Percentiles rank a stretch among this genome's conserved stretches.
Conservation (phyloP, 2,329 filamentous ascomycete genomes). For the Rutstroemia sp. region DNA sequence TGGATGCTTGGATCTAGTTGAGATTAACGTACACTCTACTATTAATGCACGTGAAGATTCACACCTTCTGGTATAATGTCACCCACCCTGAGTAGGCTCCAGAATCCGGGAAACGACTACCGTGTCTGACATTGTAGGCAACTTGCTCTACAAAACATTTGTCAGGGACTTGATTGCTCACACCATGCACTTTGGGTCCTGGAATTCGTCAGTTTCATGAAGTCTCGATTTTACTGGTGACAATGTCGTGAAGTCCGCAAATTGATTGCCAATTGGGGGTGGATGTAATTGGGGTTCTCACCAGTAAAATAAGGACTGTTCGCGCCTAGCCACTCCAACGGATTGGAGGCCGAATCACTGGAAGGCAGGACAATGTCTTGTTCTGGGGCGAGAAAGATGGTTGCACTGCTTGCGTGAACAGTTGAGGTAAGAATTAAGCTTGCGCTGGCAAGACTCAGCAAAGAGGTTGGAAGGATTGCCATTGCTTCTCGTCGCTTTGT, state of each 20-base stretch:
- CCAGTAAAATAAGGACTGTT: conserved; percentile 6
- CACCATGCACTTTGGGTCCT: conserved; percentile 41
- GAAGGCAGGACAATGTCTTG: neutral
- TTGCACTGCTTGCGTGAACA: neutral
- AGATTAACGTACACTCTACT: no score
- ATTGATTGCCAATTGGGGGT: no score
- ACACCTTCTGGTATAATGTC: neutral
- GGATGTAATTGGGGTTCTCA: neutral
- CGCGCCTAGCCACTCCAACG: neutral
- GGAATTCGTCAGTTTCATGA: neutral
- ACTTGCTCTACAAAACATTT: conserved; percentile 53
- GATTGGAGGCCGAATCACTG: neutral
- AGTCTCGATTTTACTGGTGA: no score
- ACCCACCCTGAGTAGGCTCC: conserved; percentile 53
- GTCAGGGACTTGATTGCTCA: conserved; percentile 46
- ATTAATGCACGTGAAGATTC: no score
- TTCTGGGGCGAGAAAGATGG: neutral
- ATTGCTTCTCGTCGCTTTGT: no score
- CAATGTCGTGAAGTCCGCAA: no score
- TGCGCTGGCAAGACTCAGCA: neutral
- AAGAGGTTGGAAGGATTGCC: no score
- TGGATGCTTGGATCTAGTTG: conserved; percentile 42
- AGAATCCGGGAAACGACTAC: conserved; percentile 53
- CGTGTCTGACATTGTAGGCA: conserved; percentile 53
- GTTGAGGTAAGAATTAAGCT: neutral